These are phyloP conservation scores for Spongospora subterranea DNA, from an alignment of 208 protist species.

Conservation along the genomic window DNA sequence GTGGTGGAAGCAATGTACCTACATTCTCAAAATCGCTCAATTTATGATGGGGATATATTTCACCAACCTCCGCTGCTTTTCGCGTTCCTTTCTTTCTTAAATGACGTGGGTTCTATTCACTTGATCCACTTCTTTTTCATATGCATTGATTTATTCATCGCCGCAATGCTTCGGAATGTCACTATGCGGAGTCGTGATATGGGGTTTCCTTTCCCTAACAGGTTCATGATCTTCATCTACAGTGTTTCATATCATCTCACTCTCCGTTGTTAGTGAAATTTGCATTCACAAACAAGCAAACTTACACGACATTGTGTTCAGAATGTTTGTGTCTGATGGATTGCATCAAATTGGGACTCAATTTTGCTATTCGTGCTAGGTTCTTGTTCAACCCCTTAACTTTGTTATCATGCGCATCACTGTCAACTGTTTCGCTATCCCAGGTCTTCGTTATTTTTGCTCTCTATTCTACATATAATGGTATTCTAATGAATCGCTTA, in stretches of 20 bases:
- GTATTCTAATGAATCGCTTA: not conserved
- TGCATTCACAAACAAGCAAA: no score
- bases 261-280: not conserved
- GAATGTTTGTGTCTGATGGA: slow-evolving; percentile 3
- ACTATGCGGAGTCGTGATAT: not conserved
- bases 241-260: not conserved
- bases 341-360: not conserved
- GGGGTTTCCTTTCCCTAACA: not conserved
- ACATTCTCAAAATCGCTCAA: not conserved
- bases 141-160: not conserved
- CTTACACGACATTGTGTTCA: not conserved
- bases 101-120: not conserved
- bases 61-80: slow-evolving; percentile 38
- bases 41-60: slow-evolving; percentile 31
- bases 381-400: slow-evolving; percentile 38
- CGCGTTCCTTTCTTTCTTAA: not conserved
- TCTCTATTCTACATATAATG: not conserved
- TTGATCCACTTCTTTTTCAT: not conserved
- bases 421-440: slow-evolving; percentile 1
- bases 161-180: not conserved
- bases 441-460: not conserved
- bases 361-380: not conserved
- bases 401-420: not conserved
- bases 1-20: slow-evolving; percentile 14
- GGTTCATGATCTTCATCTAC: not conserved